Conservation (phyloP, 1,284 basidiomycete genomes). For the Albatrellus sp. region DNA sequence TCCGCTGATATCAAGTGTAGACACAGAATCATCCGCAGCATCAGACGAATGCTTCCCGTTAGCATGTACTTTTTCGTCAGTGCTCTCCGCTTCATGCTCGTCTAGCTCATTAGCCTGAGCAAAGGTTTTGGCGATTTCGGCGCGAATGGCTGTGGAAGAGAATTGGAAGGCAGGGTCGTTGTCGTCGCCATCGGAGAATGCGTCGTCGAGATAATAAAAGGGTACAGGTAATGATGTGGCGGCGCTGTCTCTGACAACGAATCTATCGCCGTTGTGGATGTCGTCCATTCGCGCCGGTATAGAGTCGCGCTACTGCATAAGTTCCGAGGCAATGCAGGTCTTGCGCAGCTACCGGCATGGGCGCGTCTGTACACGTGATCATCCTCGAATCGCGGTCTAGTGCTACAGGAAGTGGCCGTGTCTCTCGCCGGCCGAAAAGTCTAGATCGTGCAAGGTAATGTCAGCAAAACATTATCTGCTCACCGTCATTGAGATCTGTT, state of each 20-base stretch:
- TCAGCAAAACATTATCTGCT: not conserved
- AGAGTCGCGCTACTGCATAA: conserved; percentile 5
- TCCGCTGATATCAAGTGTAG: conserved; percentile 10
- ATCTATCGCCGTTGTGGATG: not conserved
- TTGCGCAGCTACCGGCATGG: not conserved
- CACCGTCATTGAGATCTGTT: not conserved
- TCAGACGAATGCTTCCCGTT: not conserved
- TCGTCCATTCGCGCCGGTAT: conserved; percentile 3
- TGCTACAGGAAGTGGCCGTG: no score
- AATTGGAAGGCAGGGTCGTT: conserved; percentile 33
- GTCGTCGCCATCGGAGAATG: conserved; percentile 49
- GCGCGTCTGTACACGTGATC: not conserved
- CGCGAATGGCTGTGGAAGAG: conserved; percentile 41
- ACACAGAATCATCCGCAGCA: conserved; percentile 4
- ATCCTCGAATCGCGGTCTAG: not conserved
- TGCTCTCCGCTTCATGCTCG: conserved; percentile 16
- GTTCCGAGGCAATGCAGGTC: not conserved
- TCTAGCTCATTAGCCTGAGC: conserved; percentile 13
- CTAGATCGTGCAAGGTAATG: not conserved
- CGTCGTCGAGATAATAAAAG: conserved; percentile 50
- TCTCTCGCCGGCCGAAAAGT: not conserved
- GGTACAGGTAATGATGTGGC: conserved; percentile 3
- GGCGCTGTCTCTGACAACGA: not conserved
- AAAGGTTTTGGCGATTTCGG: conserved; percentile 42
- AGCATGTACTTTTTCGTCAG: conserved; percentile 12